Conservation (phyloP, 2,329 filamentous ascomycete species). For the Rhexocercosporidium sp. region DNA sequence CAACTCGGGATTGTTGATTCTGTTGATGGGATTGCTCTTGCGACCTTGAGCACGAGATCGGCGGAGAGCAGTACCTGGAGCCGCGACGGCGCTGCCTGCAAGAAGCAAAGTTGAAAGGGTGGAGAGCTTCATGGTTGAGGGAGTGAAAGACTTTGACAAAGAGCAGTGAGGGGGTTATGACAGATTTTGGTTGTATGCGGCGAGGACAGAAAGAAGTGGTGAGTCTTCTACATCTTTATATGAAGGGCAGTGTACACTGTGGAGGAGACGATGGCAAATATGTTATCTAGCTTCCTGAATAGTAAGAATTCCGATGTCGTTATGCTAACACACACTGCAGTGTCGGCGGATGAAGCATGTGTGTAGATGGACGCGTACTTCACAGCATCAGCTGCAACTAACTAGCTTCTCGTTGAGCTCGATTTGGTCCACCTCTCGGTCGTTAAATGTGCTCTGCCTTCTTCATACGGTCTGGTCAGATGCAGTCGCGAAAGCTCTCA, state of each 20-base stretch:
- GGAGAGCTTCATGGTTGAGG: slow-evolving; percentile 54
- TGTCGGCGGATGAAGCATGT: not conserved
- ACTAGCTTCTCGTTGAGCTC: not conserved
- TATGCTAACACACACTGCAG: not conserved
- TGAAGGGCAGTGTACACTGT: not conserved
- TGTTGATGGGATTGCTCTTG: slow-evolving; percentile 40
- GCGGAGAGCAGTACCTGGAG: slow-evolving; percentile 50
- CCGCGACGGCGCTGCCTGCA: slow-evolving; percentile 50
- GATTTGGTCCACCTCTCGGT: not conserved
- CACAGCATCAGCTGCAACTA: not conserved
- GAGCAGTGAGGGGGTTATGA: not conserved
- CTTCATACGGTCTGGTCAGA: not conserved
- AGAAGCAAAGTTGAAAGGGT: slow-evolving; percentile 45
- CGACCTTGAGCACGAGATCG: slow-evolving; percentile 42
- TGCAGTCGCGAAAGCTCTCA: too few species aligned
- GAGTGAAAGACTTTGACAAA: not conserved
- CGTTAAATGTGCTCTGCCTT: not conserved
- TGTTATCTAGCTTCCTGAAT: not conserved
- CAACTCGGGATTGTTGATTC: slow-evolving; percentile 40
- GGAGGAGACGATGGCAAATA: not conserved
- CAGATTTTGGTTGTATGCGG: too few species aligned
- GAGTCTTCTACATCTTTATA: not conserved
- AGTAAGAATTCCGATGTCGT: not conserved
- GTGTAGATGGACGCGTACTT: not conserved
- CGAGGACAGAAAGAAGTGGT: not conserved